Conservation (phyloP, 2,329 filamentous ascomycete genomes). For the Fusarium subtropicale region DNA sequence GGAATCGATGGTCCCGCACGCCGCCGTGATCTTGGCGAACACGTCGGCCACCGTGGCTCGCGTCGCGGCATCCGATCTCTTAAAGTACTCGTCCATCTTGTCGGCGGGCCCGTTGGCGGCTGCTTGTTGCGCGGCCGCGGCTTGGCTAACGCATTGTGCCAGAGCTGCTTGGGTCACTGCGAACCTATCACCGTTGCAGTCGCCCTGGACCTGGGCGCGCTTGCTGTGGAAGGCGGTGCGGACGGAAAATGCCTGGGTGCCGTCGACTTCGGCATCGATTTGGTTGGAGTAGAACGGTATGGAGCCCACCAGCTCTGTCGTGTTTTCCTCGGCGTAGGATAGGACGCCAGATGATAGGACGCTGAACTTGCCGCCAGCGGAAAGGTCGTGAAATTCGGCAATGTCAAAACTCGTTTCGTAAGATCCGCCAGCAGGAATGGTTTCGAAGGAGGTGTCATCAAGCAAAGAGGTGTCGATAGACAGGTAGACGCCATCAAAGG, state of each 20-base stretch:
- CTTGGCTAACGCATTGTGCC: constrained; percentile 64
- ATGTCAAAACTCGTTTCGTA: constrained; percentile 66
- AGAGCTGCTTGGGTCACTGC: constrained; percentile 63
- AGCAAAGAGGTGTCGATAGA: constrained; percentile 60
- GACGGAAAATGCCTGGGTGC: constrained; percentile 62
- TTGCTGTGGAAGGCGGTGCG: constrained; percentile 61
- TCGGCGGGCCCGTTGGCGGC: constrained; percentile 61
- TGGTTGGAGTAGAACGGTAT: constrained; percentile 70
- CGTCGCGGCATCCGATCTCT: constrained; percentile 60
- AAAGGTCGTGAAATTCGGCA: constrained; percentile 66
- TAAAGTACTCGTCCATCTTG: constrained; percentile 73
- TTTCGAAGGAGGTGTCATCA: constrained; percentile 61
- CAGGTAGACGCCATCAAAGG: constrained; percentile 66
- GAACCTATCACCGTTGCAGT: constrained; percentile 64
- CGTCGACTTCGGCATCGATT: constrained; percentile 68
- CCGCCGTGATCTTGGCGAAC: constrained; percentile 61
- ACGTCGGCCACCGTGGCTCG: constrained; percentile 65
- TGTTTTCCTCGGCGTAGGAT: constrained; percentile 64
- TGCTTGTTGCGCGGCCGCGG: constrained; percentile 63
- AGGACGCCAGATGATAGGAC: constrained; percentile 68
- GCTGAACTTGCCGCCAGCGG: constrained; percentile 64
- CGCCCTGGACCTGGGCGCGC: constrained; percentile 63
- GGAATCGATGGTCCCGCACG: constrained; percentile 64
- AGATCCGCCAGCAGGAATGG: constrained; percentile 61
- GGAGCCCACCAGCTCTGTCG: constrained; percentile 65